A percentile compares a stretch with the other conserved stretches of the same genome.
phyloP scores from a whole-genome alignment of 2,329 filamentous ascomycete genomes.

The Colletotrichum scovillei region DNA sequence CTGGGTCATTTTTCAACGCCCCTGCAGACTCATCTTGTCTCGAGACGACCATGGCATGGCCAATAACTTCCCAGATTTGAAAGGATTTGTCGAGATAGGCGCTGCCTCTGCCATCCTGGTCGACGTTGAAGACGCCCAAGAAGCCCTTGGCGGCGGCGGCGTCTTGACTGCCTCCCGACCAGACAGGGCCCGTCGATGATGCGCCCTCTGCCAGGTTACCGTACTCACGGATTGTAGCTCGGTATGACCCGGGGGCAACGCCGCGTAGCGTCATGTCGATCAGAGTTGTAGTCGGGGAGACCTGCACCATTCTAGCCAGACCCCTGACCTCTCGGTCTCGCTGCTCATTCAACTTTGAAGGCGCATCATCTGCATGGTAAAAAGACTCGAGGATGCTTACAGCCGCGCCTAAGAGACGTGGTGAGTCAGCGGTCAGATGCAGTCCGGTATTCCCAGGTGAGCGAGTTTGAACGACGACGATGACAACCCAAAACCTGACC shows the following conservation, averaged over 20 bases:
- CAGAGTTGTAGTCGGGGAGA: constrained; percentile 80
- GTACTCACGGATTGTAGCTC: constrained; percentile 84
- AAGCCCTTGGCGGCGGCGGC: constrained; percentile 60
- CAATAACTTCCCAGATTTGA: constrained; percentile 96
- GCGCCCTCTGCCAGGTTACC: constrained; percentile 89
- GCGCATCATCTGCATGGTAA: constrained; percentile 57
- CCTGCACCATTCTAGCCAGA: constrained; percentile 93
- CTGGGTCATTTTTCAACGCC: constrained; percentile 75
- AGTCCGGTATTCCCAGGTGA: not conserved
- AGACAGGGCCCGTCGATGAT: constrained; percentile 85
- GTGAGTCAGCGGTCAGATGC: constrained; percentile 20
- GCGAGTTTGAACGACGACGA: constrained; percentile 5
- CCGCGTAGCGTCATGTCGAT: constrained; percentile 90
- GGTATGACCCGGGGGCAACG: constrained; percentile 82
- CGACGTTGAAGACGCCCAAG: constrained; percentile 82
- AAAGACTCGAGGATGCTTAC: constrained; percentile 96
- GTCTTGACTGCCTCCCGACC: constrained; percentile 64
- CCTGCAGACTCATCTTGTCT: constrained; percentile 68
- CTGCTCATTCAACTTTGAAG: constrained; percentile 52
- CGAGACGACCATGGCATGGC: constrained; percentile 89
- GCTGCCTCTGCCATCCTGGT: constrained; percentile 78
- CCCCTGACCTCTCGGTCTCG: constrained; percentile 76
- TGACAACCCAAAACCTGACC: not conserved
- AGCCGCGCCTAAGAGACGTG: constrained; percentile 70
- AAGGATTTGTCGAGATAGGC: constrained; percentile 85